Percentiles rank a stretch among this genome's conserved stretches.
phyloP scores from a whole-genome alignment of 306 rosid genomes.

The Prunus padus region DNA sequence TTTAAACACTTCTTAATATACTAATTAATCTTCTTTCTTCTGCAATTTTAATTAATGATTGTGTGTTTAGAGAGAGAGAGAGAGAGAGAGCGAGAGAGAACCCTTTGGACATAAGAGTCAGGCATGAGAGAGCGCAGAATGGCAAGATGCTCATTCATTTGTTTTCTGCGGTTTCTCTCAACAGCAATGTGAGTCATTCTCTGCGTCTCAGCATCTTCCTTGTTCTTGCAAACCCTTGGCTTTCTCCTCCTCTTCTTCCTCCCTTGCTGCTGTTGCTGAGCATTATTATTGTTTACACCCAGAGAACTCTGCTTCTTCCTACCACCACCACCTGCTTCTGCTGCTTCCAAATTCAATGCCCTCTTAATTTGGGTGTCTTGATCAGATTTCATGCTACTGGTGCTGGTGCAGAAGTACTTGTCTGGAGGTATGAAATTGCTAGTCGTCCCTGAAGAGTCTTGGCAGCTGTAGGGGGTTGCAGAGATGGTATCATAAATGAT shows the following conservation, averaged over 20 bases:
- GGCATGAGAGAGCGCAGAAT: conserved; percentile 92
- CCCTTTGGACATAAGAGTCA: conserved; percentile 86
- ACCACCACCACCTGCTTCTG: background rate
- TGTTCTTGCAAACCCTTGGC: conserved; percentile 74
- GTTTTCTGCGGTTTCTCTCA: conserved; percentile 86
- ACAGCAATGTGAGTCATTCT: conserved; percentile 95
- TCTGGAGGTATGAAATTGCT: conserved; percentile 19
- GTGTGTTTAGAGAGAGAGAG: too few relatives aligned
- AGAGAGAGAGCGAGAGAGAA: conserved; percentile 17
- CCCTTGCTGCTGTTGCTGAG: conserved; percentile 29
- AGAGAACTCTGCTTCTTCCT: background rate
- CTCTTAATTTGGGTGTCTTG: background rate
- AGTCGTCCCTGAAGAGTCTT: conserved; percentile 26
- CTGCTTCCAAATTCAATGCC: background rate
- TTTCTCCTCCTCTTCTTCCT: conserved; percentile 74
- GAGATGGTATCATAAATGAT: conserved; percentile 78
- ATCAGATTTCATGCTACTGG: background rate
- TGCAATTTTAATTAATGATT: too few relatives aligned
- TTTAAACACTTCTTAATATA: too few relatives aligned
- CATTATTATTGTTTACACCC: too few relatives aligned
- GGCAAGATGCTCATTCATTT: conserved; percentile 88
- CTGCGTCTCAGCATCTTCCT: conserved; percentile 88
- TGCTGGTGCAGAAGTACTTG: background rate
- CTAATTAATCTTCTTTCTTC: too few relatives aligned
- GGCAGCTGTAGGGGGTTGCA: conserved; percentile 54